These are phyloP conservation scores for Begonia peltatifolia DNA, from an alignment of 306 rosid genomes.

Conservation along the genomic window DNA sequence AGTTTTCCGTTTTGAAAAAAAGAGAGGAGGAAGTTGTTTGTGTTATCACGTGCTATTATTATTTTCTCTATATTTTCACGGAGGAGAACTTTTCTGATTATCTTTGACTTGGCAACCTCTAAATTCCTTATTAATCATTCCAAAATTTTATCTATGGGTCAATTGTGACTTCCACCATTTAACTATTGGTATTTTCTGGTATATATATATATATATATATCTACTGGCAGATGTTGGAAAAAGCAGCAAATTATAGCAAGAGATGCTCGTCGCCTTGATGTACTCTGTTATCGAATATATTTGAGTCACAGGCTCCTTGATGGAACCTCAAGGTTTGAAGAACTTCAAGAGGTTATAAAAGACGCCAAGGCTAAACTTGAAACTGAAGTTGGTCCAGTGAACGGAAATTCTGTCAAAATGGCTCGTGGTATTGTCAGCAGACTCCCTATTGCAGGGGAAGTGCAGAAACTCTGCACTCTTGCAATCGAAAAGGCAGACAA, in stretches of 20 bases:
- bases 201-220: conserved; percentile 6
- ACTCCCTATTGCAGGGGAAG: conserved; percentile 76
- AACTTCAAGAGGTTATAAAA: conserved; percentile 63
- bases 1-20: too few species aligned
- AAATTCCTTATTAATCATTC: too few species aligned
- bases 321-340: conserved; percentile 71
- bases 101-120: too few species aligned
- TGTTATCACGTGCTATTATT: too few species aligned
- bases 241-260: conserved; percentile 79
- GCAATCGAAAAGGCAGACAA: conserved; percentile 77
- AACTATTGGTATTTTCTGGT: conserved; percentile 16
- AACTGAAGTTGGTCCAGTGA: conserved; percentile 79
- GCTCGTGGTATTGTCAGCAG: conserved; percentile 96
- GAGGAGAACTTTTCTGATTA: too few species aligned
- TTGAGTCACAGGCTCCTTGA: conserved; percentile 83
- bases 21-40: too few species aligned
- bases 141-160: too few species aligned
- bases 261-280: conserved; percentile 99
- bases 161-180: not conserved
- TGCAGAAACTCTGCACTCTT: conserved; percentile 78
- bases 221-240: conserved; percentile 67
- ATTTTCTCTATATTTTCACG: not conserved
- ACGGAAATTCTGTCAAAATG: conserved; percentile 89
- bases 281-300: conserved; percentile 78
- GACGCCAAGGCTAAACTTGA: conserved; percentile 83